Evolutionary conservation across 1,284 basidiomycete genomes (phyloP).

Genomic region (Cerioporus squamosus): DNA sequence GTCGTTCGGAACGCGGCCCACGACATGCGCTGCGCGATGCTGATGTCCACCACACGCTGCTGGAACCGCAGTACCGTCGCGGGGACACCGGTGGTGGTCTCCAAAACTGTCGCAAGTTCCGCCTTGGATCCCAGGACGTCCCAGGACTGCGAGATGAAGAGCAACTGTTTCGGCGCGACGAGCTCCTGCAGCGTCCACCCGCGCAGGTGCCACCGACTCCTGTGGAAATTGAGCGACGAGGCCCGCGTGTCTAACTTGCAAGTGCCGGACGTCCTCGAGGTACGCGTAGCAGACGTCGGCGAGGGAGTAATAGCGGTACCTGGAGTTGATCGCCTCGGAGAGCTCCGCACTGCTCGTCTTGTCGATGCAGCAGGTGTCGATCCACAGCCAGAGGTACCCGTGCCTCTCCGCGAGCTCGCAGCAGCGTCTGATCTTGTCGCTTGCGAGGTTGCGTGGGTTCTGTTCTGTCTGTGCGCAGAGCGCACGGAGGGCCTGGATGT

Average conservation of each 20-base stretch:
- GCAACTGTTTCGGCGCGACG: background rate
- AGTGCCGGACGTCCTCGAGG: background rate
- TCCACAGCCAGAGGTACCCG: constrained; percentile 3
- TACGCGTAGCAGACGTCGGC: constrained; percentile 1
- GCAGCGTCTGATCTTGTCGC: background rate
- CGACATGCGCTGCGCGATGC: constrained; percentile 18
- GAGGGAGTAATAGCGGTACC: constrained; percentile 4
- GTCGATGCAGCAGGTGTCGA: constrained; percentile 10
- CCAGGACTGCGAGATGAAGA: constrained; percentile 4
- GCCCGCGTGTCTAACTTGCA: background rate
- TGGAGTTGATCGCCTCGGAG: constrained; percentile 9
- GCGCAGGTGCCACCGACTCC: background rate
- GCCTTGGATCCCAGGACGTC: background rate
- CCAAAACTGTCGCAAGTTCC: background rate
- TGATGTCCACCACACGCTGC: background rate
- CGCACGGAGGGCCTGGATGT: background rate
- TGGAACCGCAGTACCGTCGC: background rate
- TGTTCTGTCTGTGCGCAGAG: background rate
- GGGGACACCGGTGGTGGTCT: background rate
- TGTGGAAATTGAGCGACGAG: background rate
- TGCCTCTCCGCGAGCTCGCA: background rate
- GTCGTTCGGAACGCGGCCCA: constrained; percentile 15
- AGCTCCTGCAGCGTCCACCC: constrained; percentile 9
- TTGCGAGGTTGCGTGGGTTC: background rate
- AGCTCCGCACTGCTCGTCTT: constrained; percentile 10